Conservation (phyloP, 345 rosid genomes). For the Salix exigua region DNA sequence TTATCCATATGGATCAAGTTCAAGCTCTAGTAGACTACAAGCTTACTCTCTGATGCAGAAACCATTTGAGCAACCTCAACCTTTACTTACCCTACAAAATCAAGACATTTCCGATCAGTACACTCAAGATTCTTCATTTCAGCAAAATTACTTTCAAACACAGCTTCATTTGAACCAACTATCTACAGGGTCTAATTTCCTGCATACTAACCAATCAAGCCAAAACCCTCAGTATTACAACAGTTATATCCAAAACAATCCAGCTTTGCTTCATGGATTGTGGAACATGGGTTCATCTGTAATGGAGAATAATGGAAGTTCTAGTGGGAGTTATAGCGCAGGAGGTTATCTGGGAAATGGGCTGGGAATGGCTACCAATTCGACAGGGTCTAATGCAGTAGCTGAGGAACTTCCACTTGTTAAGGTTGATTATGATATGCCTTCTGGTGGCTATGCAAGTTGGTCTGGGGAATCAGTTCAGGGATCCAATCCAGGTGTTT, state of each 20-base stretch:
- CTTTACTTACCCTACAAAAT: constrained; percentile 63
- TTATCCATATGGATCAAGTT: constrained; percentile 47
- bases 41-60: constrained; percentile 57
- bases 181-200: constrained; percentile 32
- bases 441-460: constrained; percentile 50
- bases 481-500: constrained; percentile 69
- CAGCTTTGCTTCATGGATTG: constrained; percentile 65
- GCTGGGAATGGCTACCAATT: constrained; percentile 48
- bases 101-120: constrained; percentile 60
- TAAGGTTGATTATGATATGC: constrained; percentile 91
- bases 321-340: constrained; percentile 39
- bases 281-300: constrained; percentile 45
- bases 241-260: constrained; percentile 61
- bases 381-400: constrained; percentile 35
- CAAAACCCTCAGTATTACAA: constrained; percentile 61
- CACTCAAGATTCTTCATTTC: constrained; percentile 49
- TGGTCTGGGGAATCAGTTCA: constrained; percentile 73
- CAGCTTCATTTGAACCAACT: constrained; percentile 79
- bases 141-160: constrained; percentile 65
- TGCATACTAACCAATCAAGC: constrained; percentile 34
- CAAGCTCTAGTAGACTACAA: constrained; percentile 48
- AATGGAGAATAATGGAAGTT: constrained; percentile 36
- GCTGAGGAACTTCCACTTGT: constrained; percentile 58
- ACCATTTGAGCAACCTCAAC: constrained; percentile 57
- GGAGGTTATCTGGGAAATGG: constrained; percentile 58